Evolutionary conservation across 176 grass and related monocot species (phyloP).

Genomic region (Cenchrus purpureus): DNA sequence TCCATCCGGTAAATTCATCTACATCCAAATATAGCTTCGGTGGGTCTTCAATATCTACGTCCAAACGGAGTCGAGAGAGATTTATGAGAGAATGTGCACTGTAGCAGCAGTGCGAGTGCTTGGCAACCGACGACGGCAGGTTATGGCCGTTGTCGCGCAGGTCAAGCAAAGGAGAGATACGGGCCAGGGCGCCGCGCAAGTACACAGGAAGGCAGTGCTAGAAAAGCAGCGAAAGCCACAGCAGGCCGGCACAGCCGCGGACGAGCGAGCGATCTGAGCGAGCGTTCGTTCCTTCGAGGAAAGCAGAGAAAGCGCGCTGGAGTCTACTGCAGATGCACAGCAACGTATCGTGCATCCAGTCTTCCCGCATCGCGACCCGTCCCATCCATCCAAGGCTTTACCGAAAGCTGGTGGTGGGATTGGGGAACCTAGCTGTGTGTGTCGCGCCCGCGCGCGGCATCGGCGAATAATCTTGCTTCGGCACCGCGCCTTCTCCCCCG

Average conservation of each 20-base stretch:
- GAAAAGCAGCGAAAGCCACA: conserved; percentile 29
- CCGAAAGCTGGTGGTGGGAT: not conserved
- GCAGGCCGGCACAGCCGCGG: not conserved
- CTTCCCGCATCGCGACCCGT: conserved; percentile 10
- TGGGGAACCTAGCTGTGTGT: too few species aligned
- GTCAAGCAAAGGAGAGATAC: not conserved
- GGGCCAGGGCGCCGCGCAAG: not conserved
- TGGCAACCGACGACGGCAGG: not conserved
- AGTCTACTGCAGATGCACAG: not conserved
- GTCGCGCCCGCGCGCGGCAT: not conserved
- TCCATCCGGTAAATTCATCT: too few species aligned
- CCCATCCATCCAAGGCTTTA: not conserved
- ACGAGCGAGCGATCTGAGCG: too few species aligned
- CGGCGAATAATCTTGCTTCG: not conserved
- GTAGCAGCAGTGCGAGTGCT: not conserved
- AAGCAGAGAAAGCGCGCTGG: conserved; percentile 17
- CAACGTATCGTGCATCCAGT: not conserved
- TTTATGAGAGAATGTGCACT: too few species aligned
- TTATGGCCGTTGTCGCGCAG: not conserved
- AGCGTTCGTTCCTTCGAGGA: not conserved
- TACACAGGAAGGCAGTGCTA: not conserved
- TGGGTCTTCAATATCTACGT: too few species aligned
- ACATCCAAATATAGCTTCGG: too few species aligned
- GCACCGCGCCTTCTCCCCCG: too few species aligned
- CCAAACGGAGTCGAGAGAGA: too few species aligned